Base-by-base conservation (phyloP, 768 basidiomycete species). In the Tricholoma terreum region DNA sequence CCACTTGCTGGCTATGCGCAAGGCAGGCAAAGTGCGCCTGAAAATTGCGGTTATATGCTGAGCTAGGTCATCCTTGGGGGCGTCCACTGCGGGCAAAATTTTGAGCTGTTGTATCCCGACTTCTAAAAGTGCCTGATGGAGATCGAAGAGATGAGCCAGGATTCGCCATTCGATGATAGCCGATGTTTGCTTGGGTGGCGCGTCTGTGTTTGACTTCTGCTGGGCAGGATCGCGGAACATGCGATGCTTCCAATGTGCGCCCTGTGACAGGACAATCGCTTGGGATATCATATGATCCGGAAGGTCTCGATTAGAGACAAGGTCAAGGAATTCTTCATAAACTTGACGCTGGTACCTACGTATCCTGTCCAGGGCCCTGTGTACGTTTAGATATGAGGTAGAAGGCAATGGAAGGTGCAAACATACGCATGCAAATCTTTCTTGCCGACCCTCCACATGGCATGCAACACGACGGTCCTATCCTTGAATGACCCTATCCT, bases 1-100 rank as follows among this genome's bases (percentile, higher is more conserved):
- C 97, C 97, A 99, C 68, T 94, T 95, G 65, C 86, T 87, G 4
- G 88, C 85, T 55, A 98, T 86, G 17, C 96, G 84, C 33, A 98
- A 74, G 6, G 92, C 87, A 4, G 94, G 94, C 6, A 98, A 76
- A 5, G 89, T 87, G 27, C 97, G 82, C 49, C 96, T 80, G 59
- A 98, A 89, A 11, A 83, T 80, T 1, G 94, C 94, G 1, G 90
- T 89, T 65, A 99, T 97, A 21, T 82, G 80, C 69, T 89, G 87
- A 4, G 90, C 90, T 11, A 93, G 77, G 66, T 87, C 85, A 35
- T 78, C 71, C 59, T 84, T 80, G 24, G 75, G 73, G 3, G 68
- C 75, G 57, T 87, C 86, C 61, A 80, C 75, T 10, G 83, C 76
- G 8, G 82, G 80, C 0, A 78, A 75, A 31, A 82, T 82, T 50